Base-by-base conservation (phyloP, 352 stramenopile genomes). In the Phytopythium delawarense region DNA sequence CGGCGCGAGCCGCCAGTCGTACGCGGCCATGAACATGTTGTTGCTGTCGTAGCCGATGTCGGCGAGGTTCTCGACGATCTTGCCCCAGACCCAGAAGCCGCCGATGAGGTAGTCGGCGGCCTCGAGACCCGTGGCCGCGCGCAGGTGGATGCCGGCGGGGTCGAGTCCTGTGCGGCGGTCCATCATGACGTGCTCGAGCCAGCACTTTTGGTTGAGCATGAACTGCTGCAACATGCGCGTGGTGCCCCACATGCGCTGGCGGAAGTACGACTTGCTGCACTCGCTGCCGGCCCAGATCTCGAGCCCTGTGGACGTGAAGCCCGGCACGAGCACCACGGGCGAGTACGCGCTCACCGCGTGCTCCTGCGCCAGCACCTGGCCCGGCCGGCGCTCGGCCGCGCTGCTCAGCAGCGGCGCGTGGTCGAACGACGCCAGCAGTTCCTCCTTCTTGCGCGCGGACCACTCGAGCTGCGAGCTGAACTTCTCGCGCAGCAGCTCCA, bases 11-110 rank as follows among this genome's bases (percentile, higher is more conserved):
- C 89, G 76, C 87, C 88, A 96, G 79, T 96, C 88, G 71, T 95
- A 96, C 53, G 84, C 78, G 12, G 81, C 79, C 80, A 94, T 92
- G 67, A 81, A 89, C 77, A 98, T 91, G 51, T 72, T 92, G 59
- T 87, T 94, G 65, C 77, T 88, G 79, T 97, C 94, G 64, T 98
- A 98, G 50, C 93, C 94, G 60, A 98, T 93, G 66, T 94, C 87
- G 9, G 89, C 89, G 52, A 97, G 64, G 64, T 95, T 96, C 70
- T 96, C 82, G 62, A 97, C 87, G 56, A 97, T 71, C 61, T 98
- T 97, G 23, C 79, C 80, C 92, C 92, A 98, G 39, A 98, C 93
- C 94, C 92, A 98, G 78, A 97, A 98, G 32, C 84, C 92, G 9
- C 83, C 87, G 57, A 98, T 96, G 52, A 99, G 83, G 62, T 97